Base-by-base conservation (phyloP, 306 rosid species). In the Mucuna pruriens region DNA sequence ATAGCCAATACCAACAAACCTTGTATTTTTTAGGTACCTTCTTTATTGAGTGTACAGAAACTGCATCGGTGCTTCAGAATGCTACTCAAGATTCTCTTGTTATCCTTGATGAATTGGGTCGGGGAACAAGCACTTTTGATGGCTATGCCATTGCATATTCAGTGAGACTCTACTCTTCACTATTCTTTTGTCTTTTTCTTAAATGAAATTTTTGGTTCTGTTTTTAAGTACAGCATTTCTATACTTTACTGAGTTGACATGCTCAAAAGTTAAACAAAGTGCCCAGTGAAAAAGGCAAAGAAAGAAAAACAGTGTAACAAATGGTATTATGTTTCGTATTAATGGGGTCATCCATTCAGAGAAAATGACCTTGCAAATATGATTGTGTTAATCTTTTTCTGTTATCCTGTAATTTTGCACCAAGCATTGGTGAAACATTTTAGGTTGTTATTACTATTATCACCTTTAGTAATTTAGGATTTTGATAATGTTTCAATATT, bases 131-230 rank as follows among this genome's bases (percentile, higher is more conserved):
- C 91, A 91, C 99, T 7, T 95, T 93, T 79, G 98, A 95, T 77
- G 99, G 99, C 76, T 95, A 95, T 74, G 99, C 99, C 87, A 95
- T 95, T 79, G 99, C 99, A 38, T 95, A 91, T 79, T 90, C 99
- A 67, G 99, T 95, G 81, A 91, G 97, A 29, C 67, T 61, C 64
- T 33, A 4, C 78, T 16, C 68, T 66, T 69, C 13, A 60, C 58
- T 58, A 23, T 33, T 62, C 15, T 51, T n/a, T 8, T 13, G 9
- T 33, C 3, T 16, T 17, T 73, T 71, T 65, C 62, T 46, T 42
- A 22, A 25, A 17, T 61, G 55, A 33, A 29, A 45, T 20, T 52
- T 51, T 44, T 46, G 45, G 23, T 33, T 83, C 48, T 70, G 17
- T 62, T 75, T 79, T 31, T 49, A 25, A 51, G 65, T 80, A 48